Percentiles rank a stretch among this genome's conserved stretches.
Evolutionary conservation across 2,329 filamentous ascomycete species (phyloP).

Genomic region (Aspergillus melleus): DNA sequence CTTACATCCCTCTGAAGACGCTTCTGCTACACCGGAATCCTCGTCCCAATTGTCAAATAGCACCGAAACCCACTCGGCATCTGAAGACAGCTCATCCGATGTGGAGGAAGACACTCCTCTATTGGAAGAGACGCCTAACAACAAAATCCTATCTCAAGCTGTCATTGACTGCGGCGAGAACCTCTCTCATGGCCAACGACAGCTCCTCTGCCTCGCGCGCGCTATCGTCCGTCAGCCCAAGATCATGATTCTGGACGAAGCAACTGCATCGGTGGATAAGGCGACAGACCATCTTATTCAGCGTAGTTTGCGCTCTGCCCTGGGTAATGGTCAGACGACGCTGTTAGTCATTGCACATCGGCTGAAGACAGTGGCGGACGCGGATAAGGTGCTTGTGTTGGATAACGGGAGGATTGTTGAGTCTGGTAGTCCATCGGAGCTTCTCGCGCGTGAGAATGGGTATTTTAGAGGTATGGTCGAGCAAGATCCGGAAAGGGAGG

Average conservation of each 20-base stretch:
- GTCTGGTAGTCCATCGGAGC: background rate
- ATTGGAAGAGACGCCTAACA: too few relatives aligned
- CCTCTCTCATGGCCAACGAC: constrained; percentile 1
- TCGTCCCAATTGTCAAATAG: too few relatives aligned
- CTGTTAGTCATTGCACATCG: constrained; percentile 4
- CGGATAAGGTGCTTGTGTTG: background rate
- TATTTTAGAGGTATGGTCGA: background rate
- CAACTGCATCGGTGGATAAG: constrained; percentile 3
- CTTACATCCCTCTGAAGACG: background rate
- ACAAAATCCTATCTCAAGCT: background rate
- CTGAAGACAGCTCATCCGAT: too few relatives aligned
- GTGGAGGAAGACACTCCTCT: too few relatives aligned
- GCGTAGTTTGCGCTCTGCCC: background rate
- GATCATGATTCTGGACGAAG: constrained; percentile 2
- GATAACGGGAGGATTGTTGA: constrained; percentile 2
- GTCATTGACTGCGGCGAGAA: background rate
- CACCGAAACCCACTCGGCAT: too few relatives aligned
- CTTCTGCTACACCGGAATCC: too few relatives aligned
- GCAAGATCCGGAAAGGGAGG: background rate
- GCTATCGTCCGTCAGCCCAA: background rate
- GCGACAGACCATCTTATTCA: constrained; percentile 2
- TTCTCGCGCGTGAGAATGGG: background rate
- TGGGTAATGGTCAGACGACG: background rate
- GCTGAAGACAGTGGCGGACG: constrained; percentile 1
- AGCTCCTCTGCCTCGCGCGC: constrained; percentile 2